phyloP scores from a whole-genome alignment of 1,139 yeast genomes.

The Debaryomyces psychrophilus region DNA sequence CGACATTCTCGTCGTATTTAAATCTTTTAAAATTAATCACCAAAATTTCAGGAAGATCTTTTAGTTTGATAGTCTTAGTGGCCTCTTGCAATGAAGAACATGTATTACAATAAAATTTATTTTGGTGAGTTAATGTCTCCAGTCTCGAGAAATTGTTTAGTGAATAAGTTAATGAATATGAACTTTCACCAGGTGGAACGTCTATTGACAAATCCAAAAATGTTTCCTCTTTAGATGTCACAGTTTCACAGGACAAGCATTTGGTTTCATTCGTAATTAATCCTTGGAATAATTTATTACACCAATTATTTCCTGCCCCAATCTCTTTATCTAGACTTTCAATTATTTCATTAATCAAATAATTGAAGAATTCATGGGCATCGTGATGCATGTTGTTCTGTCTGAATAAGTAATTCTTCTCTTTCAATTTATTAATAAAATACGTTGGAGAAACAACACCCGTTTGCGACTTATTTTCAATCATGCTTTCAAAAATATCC shows the following conservation, averaged over 20 bases:
- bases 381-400: conserved; percentile 94
- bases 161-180: conserved; percentile 68
- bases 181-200: conserved; percentile 68
- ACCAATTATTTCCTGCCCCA: conserved; percentile 48
- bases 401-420: conserved; percentile 81
- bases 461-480: conserved; percentile 65
- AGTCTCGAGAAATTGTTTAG: conserved; percentile 79
- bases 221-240: conserved; percentile 80
- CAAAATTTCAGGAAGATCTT: conserved; percentile 73
- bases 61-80: conserved; percentile 84
- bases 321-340: conserved; percentile 59
- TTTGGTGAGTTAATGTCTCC: conserved; percentile 83
- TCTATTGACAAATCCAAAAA: conserved; percentile 88
- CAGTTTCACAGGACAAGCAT: conserved; percentile 88
- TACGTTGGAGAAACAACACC: conserved; percentile 87
- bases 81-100: conserved; percentile 95
- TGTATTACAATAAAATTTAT: conserved; percentile 89
- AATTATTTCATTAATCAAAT: conserved; percentile 76
- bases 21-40: conserved; percentile 88
- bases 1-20: conserved; percentile 83
- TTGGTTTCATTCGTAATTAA: conserved; percentile 82
- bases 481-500: conserved; percentile 83
- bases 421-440: conserved; percentile 74
- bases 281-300: conserved; percentile 83
- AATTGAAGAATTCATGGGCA: conserved; percentile 94